Percentiles rank a stretch among this genome's conserved stretches.
Conservation (phyloP, 2,329 filamentous ascomycete species). For the Fusarium sororula region DNA sequence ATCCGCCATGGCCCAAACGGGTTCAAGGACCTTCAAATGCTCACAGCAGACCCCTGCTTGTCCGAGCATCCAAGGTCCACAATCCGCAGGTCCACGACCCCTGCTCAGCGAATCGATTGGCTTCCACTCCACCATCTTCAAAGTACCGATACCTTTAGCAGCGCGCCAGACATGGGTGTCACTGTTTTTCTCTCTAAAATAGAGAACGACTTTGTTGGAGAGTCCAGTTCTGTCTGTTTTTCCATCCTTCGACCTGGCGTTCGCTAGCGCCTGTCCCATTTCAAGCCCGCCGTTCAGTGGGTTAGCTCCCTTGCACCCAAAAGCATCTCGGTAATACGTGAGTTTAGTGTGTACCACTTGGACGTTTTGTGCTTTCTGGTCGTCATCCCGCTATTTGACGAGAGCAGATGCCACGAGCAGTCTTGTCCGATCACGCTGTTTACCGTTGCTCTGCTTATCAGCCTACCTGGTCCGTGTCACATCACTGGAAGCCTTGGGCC, state of each 20-base stretch:
- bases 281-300: conserved; percentile 32
- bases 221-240: conserved; percentile 34
- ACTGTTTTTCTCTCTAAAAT: conserved; percentile 9
- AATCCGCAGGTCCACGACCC: conserved; percentile 41
- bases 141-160: conserved; percentile 38
- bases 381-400: neutral
- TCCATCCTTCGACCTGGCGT: conserved; percentile 40
- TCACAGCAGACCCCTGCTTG: conserved; percentile 37
- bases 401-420: neutral
- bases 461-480: neutral
- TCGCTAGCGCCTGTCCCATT: conserved; percentile 38
- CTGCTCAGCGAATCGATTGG: conserved; percentile 40
- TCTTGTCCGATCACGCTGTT: neutral
- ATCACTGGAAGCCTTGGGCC: neutral
- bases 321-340: neutral
- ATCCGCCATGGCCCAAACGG: conserved; percentile 34
- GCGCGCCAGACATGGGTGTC: neutral
- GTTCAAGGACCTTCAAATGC: conserved; percentile 39
- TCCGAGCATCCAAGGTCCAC: conserved; percentile 35
- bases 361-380: neutral
- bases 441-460: conserved; percentile 8
- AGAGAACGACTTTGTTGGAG: conserved; percentile 7
- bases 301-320: conserved; percentile 15
- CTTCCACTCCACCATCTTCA: conserved; percentile 21
- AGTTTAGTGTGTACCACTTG: neutral